Evolutionary conservation across 225 moss, liverwort and hornwort genomes (phyloP), one percentile per base, ranked within the genome.

Genomic region (Polytrichum formosum): DNA sequence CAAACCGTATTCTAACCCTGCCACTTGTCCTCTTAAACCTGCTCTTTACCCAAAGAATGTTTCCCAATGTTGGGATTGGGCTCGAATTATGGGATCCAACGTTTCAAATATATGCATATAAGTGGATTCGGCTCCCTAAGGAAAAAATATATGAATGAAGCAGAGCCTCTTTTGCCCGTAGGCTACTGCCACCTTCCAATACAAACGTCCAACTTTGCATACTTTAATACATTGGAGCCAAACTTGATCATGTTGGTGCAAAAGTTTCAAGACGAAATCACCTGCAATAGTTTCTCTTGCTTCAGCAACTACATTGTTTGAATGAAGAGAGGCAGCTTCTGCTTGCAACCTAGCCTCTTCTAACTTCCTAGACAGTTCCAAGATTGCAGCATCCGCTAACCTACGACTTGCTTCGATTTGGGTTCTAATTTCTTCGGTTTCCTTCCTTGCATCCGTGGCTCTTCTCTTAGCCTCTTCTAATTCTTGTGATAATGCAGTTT

Each of bases 1-100:
- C 28, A 83, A 55, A 7, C 46, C 68, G 55, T 67, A 65, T 74
- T 79, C 79, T 65, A 79, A 68, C 35, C 61, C 76, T 74, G 74
- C 8, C 4, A 74, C 54, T 18, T 76, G 74, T 54, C 67, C 71
- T 65, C 68, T 76, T 10, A 83, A 74, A 74, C 83, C 83, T 83
- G 27, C 26, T 6, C 1, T 64, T 27, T 65, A 74, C 65, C 13
- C 71, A 77, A 28, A 55, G 6, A 46, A 58, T 4, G 13, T 7
- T 46, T 13, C 46, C 26, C 46, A 46, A 16, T 46, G 46, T 46
- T 46, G 46, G 16, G 46, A 37, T 46, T 16, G 46, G 4, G 4
- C 16, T 46, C 4, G 16, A 16, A 26, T 26, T 16, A 46, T 46
- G 46, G 46, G 46, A 16, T 46, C 46, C 46, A 4, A 46, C 10